Percentiles rank a stretch among this genome's conserved stretches.
These are phyloP conservation scores for Hydnomerulius pinastri DNA, from an alignment of 768 basidiomycete genomes.

Conservation along the genomic window DNA sequence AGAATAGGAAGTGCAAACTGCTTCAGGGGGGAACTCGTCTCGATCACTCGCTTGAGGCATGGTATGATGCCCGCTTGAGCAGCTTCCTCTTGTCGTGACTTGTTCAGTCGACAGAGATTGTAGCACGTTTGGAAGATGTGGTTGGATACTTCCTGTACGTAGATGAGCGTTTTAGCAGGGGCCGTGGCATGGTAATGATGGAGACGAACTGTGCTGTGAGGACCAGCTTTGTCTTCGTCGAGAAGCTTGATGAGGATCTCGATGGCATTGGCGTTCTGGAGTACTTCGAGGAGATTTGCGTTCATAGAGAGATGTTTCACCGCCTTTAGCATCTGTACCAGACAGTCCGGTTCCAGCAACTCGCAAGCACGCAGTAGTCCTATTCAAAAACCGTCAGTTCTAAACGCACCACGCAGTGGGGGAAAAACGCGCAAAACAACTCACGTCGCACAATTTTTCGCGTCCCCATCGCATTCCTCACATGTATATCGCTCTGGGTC, in stretches of 20 bases:
- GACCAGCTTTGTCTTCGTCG: constrained; percentile 76
- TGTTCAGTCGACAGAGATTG: constrained; percentile 93
- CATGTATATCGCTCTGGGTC: constrained; percentile 93
- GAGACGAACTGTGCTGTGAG: constrained; percentile 73
- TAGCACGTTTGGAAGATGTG: constrained; percentile 98
- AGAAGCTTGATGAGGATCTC: constrained; percentile 87
- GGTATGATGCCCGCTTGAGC: constrained; percentile 96
- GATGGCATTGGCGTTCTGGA: constrained; percentile 95
- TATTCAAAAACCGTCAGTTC: constrained; percentile 31
- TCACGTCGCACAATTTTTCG: constrained; percentile 86
- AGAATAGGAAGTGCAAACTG: constrained; percentile 97
- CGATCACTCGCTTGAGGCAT: constrained; percentile 84
- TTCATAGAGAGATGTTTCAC: constrained; percentile 97
- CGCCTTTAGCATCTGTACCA: constrained; percentile 89
- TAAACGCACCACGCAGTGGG: background rate
- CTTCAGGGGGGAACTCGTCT: constrained; percentile 87
- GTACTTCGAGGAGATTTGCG: constrained; percentile 81
- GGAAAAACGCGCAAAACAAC: constrained; percentile 31
- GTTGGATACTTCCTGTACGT: constrained; percentile 86
- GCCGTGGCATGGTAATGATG: background rate
- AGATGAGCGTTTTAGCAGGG: background rate
- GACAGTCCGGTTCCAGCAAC: constrained; percentile 81
- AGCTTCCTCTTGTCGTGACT: constrained; percentile 94
- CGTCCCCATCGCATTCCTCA: constrained; percentile 89
- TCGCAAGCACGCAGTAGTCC: constrained; percentile 88